Base-by-base conservation (phyloP, 73 alveolate species). In the Paramecium caudatum region DNA sequence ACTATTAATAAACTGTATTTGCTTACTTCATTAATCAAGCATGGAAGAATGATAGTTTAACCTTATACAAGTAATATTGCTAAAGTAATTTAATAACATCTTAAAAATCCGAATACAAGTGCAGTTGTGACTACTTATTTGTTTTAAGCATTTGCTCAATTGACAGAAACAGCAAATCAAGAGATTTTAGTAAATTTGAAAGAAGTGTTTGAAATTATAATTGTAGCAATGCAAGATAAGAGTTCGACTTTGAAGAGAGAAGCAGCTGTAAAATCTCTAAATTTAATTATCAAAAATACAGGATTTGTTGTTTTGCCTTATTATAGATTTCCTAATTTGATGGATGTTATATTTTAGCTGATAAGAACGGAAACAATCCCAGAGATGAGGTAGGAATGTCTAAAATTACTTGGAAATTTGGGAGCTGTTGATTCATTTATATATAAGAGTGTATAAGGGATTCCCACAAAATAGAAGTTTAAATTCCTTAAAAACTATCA, bases 211-310 rank as follows among this genome's bases (percentile, higher is more conserved):
- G 97, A 96, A 15, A 39, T 95, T 23, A 88, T 95, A 10, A 33
- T 95, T 1, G 94, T 93, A 23, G 95, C 97, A 49, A 93, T 95
- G 62, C 82, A 95, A 85, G 98, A 86, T 43, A 86, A 95, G 62
- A 82, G 94, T 45, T 68, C 95, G 3, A 94, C 97, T 15, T 69
- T 78, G 15, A 95, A 95, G 78, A 91, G 98, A 82, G 96, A 93
- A 69, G 95, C 94, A 41, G 95, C 97, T 5, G 84, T 95, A 0
- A 91, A 93, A 62, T 91, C 96, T 46, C 94, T 95, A 10, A 91
- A 93, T 10, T 62, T 81, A 39, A 93, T 95, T 15, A 84, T 95
- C 2, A 94, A 95, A 47, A 93, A 95, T 65, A 95, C 98, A 30
- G 98, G 97, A 33, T 93, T 86, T 86, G 93, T 86, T 62, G 93